These are phyloP conservation scores for Sporothrix brunneoviolacea DNA, from an alignment of 2,329 filamentous ascomycete species.

Conservation along the genomic window DNA sequence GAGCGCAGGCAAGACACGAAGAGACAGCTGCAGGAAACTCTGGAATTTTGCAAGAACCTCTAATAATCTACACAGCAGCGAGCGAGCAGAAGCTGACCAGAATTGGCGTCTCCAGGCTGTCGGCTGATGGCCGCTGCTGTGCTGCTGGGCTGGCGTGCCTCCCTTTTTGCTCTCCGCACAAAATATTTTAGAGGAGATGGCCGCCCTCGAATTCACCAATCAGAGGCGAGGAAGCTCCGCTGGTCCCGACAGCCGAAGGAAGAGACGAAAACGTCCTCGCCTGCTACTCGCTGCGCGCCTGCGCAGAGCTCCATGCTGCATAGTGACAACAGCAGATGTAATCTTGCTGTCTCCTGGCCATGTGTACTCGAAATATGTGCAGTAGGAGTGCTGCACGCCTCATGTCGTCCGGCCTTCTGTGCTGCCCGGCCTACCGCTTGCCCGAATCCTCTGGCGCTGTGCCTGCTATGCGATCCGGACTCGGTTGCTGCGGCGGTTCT, in stretches of 20 bases:
- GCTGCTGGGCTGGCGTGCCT: no score
- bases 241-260: constrained; percentile 10
- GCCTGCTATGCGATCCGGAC: background rate
- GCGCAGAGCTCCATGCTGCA: background rate
- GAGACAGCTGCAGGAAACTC: background rate
- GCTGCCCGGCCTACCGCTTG: background rate
- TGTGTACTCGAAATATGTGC: background rate
- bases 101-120: no score
- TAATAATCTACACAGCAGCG: no score
- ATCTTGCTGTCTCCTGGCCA: background rate
- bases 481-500: background rate
- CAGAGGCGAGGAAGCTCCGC: constrained; percentile 10
- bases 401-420: background rate
- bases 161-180: background rate
- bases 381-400: background rate
- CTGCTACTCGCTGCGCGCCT: background rate
- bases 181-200: no score
- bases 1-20: background rate
- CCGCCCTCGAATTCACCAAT: constrained; percentile 17
- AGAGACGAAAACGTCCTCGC: background rate
- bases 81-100: background rate
- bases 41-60: background rate
- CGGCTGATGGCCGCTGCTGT: no score
- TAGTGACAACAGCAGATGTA: constrained; percentile 1
- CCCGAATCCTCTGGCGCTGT: background rate